Percentiles rank a stretch among this genome's conserved stretches.
phyloP scores from a whole-genome alignment of 352 stramenopile species.

The Pythium rhizo-oryzae region DNA sequence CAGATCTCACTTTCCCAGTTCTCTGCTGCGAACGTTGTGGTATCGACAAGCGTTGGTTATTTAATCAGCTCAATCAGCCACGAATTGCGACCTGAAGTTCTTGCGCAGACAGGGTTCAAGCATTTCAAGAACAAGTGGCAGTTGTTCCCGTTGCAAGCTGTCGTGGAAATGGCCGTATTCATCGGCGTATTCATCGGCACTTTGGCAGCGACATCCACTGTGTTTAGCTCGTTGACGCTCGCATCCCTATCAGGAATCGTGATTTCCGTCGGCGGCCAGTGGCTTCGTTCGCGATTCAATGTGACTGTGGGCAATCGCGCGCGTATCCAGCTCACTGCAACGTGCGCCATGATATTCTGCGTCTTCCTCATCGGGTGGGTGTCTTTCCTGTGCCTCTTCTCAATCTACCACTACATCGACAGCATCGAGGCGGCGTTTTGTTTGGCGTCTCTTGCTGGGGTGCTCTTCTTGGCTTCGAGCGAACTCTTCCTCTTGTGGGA shows the following conservation, averaged over 20 bases:
- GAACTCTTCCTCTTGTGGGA: slow-evolving; percentile 85
- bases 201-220: slow-evolving; percentile 67
- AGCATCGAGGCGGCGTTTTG: slow-evolving; percentile 87
- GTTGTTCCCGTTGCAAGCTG: slow-evolving; percentile 74
- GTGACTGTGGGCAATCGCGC: slow-evolving; percentile 56
- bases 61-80: slow-evolving; percentile 67
- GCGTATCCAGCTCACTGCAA: slow-evolving; percentile 65
- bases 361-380: slow-evolving; percentile 73
- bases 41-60: slow-evolving; percentile 67
- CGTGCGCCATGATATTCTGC: slow-evolving; percentile 76
- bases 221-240: slow-evolving; percentile 76
- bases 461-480: slow-evolving; percentile 81
- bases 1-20: slow-evolving; percentile 72
- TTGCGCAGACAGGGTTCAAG: slow-evolving; percentile 52
- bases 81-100: slow-evolving; percentile 56
- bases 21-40: slow-evolving; percentile 69
- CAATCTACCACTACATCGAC: slow-evolving; percentile 86
- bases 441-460: slow-evolving; percentile 70
- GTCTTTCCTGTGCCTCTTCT: slow-evolving; percentile 69
- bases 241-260: slow-evolving; percentile 75
- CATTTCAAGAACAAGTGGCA: slow-evolving; percentile 78
- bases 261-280: slow-evolving; percentile 74
- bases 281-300: slow-evolving; percentile 60
- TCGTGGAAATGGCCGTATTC: slow-evolving; percentile 75
- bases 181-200: slow-evolving; percentile 76